Evolutionary conservation across 108 stramenopile species (phyloP).

Genomic region (Aureococcus anophagefferens): DNA sequence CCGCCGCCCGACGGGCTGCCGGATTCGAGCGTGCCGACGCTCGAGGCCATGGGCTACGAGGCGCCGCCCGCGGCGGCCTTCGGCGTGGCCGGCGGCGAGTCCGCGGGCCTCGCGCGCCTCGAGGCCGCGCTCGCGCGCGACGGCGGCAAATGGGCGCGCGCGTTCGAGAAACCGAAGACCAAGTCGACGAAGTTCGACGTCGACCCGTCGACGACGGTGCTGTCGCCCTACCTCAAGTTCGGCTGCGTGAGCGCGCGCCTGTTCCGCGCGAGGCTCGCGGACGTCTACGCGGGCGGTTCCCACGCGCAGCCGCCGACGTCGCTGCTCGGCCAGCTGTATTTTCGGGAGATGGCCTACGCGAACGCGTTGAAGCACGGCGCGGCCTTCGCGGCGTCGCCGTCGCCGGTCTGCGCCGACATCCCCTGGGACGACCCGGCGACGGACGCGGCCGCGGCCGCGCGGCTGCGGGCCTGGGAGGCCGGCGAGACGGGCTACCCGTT

Average conservation of each 20-base stretch:
- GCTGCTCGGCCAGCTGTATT: slow-evolving; percentile 83
- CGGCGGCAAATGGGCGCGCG: slow-evolving; percentile 48
- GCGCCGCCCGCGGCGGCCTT: slow-evolving; percentile 45
- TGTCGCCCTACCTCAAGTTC: slow-evolving; percentile 43
- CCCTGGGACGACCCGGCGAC: slow-evolving; percentile 66
- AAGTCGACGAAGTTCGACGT: slow-evolving; percentile 49
- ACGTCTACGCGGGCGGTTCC: slow-evolving; percentile 18
- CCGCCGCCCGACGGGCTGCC: slow-evolving; percentile 14
- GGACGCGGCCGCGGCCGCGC: slow-evolving; percentile 41
- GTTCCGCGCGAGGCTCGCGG: slow-evolving; percentile 37
- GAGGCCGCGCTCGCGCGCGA: slow-evolving; percentile 1
- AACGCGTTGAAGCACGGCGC: slow-evolving; percentile 48
- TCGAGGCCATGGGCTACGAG: slow-evolving; percentile 1
- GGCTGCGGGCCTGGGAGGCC: slow-evolving; percentile 72
- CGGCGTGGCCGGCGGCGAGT: slow-evolving; percentile 30
- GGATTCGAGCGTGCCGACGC: no score
- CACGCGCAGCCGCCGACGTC: slow-evolving; percentile 81
- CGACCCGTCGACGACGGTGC: slow-evolving; percentile 63
- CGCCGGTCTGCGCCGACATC: slow-evolving; percentile 55
- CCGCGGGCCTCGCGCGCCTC: slow-evolving; percentile 27
- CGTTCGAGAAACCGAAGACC: slow-evolving; percentile 93
- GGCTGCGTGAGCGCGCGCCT: slow-evolving; percentile 45
- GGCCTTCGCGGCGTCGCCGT: slow-evolving; percentile 61
- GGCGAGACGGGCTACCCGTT: slow-evolving; percentile 88
- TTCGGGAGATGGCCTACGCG: slow-evolving; percentile 85